Conservation (phyloP, 2,329 filamentous ascomycete genomes). For the Talaromyces pinophilus region DNA sequence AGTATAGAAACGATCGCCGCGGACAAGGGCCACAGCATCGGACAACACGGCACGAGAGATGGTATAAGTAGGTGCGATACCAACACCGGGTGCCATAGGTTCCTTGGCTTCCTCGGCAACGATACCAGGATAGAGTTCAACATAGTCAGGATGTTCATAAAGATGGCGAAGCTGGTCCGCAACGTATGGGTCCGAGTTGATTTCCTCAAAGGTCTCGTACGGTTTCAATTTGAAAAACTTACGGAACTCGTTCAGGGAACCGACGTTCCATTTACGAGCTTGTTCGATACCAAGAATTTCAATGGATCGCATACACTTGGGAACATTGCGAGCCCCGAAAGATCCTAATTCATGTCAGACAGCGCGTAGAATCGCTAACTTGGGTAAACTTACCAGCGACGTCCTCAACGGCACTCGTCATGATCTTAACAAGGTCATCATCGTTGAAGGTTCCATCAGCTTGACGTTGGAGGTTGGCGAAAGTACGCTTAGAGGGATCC, state of each 20-base stretch:
- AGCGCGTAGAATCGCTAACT: too few species aligned
- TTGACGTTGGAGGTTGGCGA: conserved; percentile 66
- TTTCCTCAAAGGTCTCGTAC: conserved; percentile 59
- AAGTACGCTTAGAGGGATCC: conserved; percentile 69
- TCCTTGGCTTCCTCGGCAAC: conserved; percentile 49
- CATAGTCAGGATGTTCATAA: conserved; percentile 64
- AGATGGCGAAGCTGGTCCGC: conserved; percentile 58
- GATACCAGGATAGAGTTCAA: conserved; percentile 70
- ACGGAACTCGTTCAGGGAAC: conserved; percentile 58
- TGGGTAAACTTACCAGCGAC: conserved; percentile 40
- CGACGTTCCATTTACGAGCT: conserved; percentile 65
- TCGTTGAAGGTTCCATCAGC: conserved; percentile 70
- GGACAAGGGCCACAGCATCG: conserved; percentile 48
- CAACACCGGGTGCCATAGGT: conserved; percentile 40
- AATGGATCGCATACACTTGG: conserved; percentile 69
- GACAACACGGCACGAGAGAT: conserved; percentile 45
- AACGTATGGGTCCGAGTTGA: conserved; percentile 60
- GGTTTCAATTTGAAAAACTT: conserved; percentile 62
- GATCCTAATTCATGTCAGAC: conserved; percentile 45
- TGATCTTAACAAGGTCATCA: conserved; percentile 71
- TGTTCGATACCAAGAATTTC: conserved; percentile 80
- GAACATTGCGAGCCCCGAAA: conserved; percentile 72
- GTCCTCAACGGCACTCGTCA: conserved; percentile 71
- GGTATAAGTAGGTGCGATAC: conserved; percentile 43
- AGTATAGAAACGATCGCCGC: conserved; percentile 76